Base-by-base conservation (phyloP, 257 asterid species). In the Vinca minor region DNA sequence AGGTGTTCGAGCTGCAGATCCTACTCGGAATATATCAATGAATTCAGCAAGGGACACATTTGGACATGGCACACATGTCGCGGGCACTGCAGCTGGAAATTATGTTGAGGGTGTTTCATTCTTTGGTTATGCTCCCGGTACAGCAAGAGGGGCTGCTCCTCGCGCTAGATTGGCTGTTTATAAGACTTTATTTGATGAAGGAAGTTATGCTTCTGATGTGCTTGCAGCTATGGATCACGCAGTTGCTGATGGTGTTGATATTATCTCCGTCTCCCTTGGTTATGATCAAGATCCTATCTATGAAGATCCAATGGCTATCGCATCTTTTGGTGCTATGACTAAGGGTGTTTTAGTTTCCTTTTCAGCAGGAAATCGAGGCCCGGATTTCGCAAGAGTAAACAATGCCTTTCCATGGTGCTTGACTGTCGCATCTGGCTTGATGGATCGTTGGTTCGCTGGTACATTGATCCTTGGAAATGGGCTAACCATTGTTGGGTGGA, bases 171-270 rank as follows among this genome's bases (percentile, higher is more conserved):
- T 86, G 45, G 81, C 88, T 0, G 68, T 72, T 9, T 86, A 86
- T 70, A 86, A 86, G 63, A 90, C 79, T 45, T 39, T 70, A 0
- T 83, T 77, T 82, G 70, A 64, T 8, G 84, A 76, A 71, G 91
- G 86, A 9, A 25, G 74, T 60, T 65, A 35, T 4, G 81, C 79
- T 17, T 81, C 89, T 0, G 94, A 85, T 66, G 79, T 67, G 4
- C 73, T 85, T 21, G 94, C 89, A 0, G 87, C 75, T 28, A 83
- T 86, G 46, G 94, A 86, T 17, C 82, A 78, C 62, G 91, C 87
- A 4, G 84, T 86, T 32, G 82, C 81, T 6, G 88, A 86, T 65
- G 78, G 85, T 0, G 91, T 83, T 0, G 88, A 83, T 42, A 61
- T 86, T 13, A 50, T 83, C 17, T 82, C 94, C 0, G 71, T 86